Percentiles rank a stretch among this genome's conserved stretches.
Conservation (phyloP, 1,284 basidiomycete species). For the Cerrena zonata region DNA sequence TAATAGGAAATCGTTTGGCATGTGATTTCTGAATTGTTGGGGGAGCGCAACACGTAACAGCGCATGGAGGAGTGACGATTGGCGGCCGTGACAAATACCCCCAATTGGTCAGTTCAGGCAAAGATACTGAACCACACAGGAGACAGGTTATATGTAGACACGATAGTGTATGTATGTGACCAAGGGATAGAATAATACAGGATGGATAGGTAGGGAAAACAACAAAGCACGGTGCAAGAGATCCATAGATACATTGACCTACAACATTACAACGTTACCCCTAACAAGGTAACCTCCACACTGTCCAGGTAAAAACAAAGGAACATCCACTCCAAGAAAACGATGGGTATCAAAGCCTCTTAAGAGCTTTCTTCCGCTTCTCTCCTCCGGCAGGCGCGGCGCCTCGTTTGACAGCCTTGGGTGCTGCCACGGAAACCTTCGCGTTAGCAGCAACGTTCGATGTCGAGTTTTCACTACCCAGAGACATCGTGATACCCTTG, state of each 20-base stretch:
- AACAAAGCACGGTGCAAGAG: not conserved
- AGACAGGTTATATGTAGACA: no score
- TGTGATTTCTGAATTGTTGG: not conserved
- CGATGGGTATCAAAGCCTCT: conserved; percentile 46
- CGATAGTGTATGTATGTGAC: not conserved
- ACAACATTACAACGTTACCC: not conserved
- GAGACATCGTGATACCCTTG: conserved; percentile 55
- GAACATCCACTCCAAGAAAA: not conserved
- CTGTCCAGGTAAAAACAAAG: not conserved
- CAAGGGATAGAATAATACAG: not conserved
- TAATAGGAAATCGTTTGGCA: not conserved
- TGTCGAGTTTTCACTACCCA: conserved; percentile 56
- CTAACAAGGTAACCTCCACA: not conserved
- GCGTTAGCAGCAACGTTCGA: conserved; percentile 41
- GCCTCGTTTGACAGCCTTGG: conserved; percentile 64
- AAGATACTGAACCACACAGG: no score
- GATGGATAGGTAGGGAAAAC: not conserved
- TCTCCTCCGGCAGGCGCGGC: conserved; percentile 52
- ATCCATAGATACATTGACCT: conserved; percentile 2
- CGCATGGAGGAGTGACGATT: conserved; percentile 10
- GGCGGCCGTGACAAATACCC: conserved; percentile 9
- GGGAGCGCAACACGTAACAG: not conserved
- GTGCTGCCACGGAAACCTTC: conserved; percentile 16
- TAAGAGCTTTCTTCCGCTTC: conserved; percentile 81
- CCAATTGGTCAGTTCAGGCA: no score